Evolutionary conservation across 495 filamentous ascomycete species (phyloP).

Genomic region (Tuber magnatum): DNA sequence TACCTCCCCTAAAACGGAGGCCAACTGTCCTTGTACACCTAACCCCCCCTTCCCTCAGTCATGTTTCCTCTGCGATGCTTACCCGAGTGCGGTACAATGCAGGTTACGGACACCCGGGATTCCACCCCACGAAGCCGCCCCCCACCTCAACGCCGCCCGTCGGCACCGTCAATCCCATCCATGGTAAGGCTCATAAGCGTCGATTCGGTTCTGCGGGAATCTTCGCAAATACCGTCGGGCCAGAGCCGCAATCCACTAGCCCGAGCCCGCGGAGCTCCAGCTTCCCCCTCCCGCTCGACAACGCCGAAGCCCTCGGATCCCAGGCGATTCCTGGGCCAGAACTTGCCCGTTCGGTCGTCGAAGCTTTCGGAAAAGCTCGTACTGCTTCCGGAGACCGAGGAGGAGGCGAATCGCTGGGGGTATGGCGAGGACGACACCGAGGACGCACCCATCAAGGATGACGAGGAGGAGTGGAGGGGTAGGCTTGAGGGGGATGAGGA

Average conservation of each 20-base stretch:
- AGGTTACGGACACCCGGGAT: slow-evolving; percentile 44
- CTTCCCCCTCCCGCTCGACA: slow-evolving; percentile 42
- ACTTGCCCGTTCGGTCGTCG: slow-evolving; percentile 77
- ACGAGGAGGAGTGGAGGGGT: slow-evolving; percentile 63
- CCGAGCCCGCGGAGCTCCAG: slow-evolving; percentile 46
- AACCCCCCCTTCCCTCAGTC: not conserved
- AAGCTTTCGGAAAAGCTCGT: slow-evolving; percentile 94
- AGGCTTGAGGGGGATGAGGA: slow-evolving; percentile 42
- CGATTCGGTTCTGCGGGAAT: slow-evolving; percentile 89
- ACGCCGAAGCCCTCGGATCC: slow-evolving; percentile 43
- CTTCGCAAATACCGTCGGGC: slow-evolving; percentile 90
- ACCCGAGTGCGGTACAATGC: not conserved
- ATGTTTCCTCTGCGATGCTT: not conserved
- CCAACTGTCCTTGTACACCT: slow-evolving; percentile 38
- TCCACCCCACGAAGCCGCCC: slow-evolving; percentile 22
- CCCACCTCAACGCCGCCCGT: slow-evolving; percentile 24
- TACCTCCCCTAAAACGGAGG: slow-evolving; percentile 31
- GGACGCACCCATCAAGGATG: slow-evolving; percentile 64
- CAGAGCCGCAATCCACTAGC: slow-evolving; percentile 71
- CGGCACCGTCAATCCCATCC: slow-evolving; percentile 25
- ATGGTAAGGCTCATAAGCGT: slow-evolving; percentile 74
- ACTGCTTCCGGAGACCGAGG: slow-evolving; percentile 79
- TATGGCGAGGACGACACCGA: slow-evolving; percentile 49
- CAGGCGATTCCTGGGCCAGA: slow-evolving; percentile 55
- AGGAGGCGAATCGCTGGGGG: slow-evolving; percentile 49